Conservation (phyloP, 2,329 filamentous ascomycete species). For the Claviceps sp. region DNA sequence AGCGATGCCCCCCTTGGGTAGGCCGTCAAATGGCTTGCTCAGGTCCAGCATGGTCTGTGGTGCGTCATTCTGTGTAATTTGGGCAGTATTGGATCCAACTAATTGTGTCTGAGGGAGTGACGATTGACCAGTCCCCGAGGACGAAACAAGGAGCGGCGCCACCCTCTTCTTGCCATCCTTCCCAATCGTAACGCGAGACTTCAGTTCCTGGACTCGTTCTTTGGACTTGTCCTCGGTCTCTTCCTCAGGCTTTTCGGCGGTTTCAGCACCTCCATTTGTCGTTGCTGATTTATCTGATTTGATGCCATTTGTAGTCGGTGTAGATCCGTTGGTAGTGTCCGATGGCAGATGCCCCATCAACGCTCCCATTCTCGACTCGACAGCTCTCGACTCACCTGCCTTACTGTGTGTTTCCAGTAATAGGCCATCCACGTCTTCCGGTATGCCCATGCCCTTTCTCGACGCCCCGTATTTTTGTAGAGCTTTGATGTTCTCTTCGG, state of each 20-base stretch:
- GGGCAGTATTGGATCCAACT: constrained; percentile 59
- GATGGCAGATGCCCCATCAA: constrained; percentile 75
- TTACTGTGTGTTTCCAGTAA: constrained; percentile 85
- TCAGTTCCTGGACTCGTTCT: constrained; percentile 49
- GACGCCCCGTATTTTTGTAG: constrained; percentile 86
- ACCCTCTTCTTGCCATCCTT: constrained; percentile 97
- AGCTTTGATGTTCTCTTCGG: constrained; percentile 84
- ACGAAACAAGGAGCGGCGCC: constrained; percentile 79
- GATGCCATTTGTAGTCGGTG: constrained; percentile 35
- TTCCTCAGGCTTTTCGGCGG: constrained; percentile 21
- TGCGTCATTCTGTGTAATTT: constrained; percentile 50
- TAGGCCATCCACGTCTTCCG: constrained; percentile 83
- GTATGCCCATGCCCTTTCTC: constrained; percentile 75
- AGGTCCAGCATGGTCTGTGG: constrained; percentile 79
- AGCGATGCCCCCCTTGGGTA: constrained; percentile 79
- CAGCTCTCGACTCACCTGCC: constrained; percentile 75
- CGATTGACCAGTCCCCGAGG: constrained; percentile 73
- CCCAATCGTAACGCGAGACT: constrained; percentile 84
- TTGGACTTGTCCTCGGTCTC: constrained; percentile 40
- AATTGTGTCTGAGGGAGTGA: constrained; percentile 82
- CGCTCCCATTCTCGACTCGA: constrained; percentile 94
- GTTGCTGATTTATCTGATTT: constrained; percentile 30
- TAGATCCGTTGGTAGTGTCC: constrained; percentile 35
- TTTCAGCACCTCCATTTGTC: constrained; percentile 25
- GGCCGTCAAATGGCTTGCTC: constrained; percentile 83